Evolutionary conservation across 345 rosid genomes (phyloP).

Genomic region (Camelina neglecta): DNA sequence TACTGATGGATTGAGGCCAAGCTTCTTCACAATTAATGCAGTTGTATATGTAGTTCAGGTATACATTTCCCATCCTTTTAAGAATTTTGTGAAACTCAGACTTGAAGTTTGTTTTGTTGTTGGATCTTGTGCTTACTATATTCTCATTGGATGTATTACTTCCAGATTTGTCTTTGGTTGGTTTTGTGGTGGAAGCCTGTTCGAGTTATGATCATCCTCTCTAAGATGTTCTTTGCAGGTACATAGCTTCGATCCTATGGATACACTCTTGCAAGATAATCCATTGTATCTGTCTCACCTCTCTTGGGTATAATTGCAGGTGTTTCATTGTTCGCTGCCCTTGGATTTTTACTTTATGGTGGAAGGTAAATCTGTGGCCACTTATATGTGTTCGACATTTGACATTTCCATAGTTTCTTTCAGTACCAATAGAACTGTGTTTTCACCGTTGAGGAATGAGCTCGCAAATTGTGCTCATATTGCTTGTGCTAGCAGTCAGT

Average conservation of each 20-base stretch:
- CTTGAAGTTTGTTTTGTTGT: background rate
- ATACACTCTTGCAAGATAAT: background rate
- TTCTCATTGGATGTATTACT: background rate
- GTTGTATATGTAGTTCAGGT: slow-evolving; percentile 84
- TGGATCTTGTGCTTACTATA: slow-evolving; percentile 10
- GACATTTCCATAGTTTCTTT: slow-evolving; percentile 10
- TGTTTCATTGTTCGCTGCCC: slow-evolving; percentile 81
- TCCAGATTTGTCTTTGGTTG: slow-evolving; percentile 84
- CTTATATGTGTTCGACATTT: background rate
- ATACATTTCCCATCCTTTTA: background rate
- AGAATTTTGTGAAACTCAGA: slow-evolving; percentile 1
- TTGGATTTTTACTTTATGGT: slow-evolving; percentile 88
- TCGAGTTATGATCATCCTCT: slow-evolving; percentile 57
- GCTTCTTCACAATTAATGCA: slow-evolving; percentile 79
- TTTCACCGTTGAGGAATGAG: slow-evolving; percentile 14
- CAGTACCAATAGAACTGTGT: background rate
- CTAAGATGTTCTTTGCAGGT: slow-evolving; percentile 94
- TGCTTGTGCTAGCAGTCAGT: slow-evolving; percentile 20
- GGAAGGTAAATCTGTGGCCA: slow-evolving; percentile 66
- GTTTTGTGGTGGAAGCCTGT: slow-evolving; percentile 79
- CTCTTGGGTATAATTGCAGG: slow-evolving; percentile 48
- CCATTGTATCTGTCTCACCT: slow-evolving; percentile 1
- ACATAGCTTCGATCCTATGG: slow-evolving; percentile 6
- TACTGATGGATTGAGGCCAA: slow-evolving; percentile 84
- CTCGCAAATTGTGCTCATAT: background rate